Conservation (phyloP, 495 filamentous ascomycete genomes). For the Tuber aestivum region DNA sequence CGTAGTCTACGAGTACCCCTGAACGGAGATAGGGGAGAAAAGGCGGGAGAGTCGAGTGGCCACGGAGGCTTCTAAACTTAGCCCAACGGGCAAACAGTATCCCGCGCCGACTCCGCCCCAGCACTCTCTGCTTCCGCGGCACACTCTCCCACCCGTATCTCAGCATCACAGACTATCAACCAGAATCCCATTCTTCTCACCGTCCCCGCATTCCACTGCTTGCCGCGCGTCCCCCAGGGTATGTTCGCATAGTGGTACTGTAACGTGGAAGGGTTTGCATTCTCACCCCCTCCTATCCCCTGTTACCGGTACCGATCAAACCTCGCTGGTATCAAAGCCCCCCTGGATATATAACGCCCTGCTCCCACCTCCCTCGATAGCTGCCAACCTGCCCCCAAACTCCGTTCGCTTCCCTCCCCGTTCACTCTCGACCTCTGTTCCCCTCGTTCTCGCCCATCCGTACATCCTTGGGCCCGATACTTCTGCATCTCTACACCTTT, state of each 20-base stretch:
- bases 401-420: not conserved
- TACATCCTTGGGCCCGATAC: conserved; percentile 23
- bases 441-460: conserved; percentile 10
- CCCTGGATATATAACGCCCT: not conserved
- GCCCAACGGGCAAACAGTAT: not conserved
- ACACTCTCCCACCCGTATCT: too few species aligned
- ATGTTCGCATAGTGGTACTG: too few species aligned
- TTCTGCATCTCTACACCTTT: conserved; percentile 8
- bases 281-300: not conserved
- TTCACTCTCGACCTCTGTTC: not conserved
- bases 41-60: not conserved
- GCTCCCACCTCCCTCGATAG: not conserved
- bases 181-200: not conserved
- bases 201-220: not conserved
- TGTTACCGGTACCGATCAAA: not conserved
- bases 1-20: too few species aligned
- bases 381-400: not conserved
- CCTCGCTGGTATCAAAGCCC: not conserved
- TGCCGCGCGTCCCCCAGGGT: not conserved
- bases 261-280: too few species aligned
- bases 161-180: not conserved
- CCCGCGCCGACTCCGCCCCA: not conserved
- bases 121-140: not conserved
- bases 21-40: not conserved
- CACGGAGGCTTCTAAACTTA: not conserved